Conservation (phyloP, 345 rosid genomes). For the Citropsis articulata region DNA sequence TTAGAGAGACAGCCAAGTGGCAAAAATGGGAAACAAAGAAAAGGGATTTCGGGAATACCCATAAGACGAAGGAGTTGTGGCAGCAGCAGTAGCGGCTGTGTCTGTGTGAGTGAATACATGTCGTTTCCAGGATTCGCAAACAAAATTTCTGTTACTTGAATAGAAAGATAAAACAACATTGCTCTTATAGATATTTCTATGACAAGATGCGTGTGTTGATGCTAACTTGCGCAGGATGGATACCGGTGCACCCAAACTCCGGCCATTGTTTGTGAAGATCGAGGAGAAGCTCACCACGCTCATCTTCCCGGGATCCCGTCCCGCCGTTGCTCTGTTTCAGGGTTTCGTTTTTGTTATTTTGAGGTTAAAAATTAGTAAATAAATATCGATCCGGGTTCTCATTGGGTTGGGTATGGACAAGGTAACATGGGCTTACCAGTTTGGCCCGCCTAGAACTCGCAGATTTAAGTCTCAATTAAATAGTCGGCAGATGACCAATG, state of each 20-base stretch:
- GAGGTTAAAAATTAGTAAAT: not conserved
- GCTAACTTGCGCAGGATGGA: constrained; percentile 42
- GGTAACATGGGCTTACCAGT: too few species aligned
- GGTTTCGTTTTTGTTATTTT: not conserved
- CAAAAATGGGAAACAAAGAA: constrained; percentile 9
- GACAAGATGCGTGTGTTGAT: constrained; percentile 18
- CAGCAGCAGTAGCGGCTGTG: constrained; percentile 5
- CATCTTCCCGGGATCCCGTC: constrained; percentile 8
- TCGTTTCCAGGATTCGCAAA: constrained; percentile 36
- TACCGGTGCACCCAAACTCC: constrained; percentile 37
- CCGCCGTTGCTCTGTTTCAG: not conserved
- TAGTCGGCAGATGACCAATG: too few species aligned
- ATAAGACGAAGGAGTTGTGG: constrained; percentile 31
- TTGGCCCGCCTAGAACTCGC: too few species aligned
- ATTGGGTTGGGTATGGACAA: not conserved
- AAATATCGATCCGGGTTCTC: not conserved
- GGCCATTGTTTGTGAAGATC: constrained; percentile 37
- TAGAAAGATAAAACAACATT: constrained; percentile 1
- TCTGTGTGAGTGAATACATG: constrained; percentile 18
- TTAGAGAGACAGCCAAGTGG: not conserved
- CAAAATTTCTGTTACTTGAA: constrained; percentile 26
- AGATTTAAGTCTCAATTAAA: too few species aligned
- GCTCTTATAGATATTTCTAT: constrained; percentile 9
- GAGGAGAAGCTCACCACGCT: constrained; percentile 39
- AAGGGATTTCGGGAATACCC: constrained; percentile 37